phyloP scores from a whole-genome alignment of 2,329 filamentous ascomycete genomes.

The Fusarium austroafricanum region DNA sequence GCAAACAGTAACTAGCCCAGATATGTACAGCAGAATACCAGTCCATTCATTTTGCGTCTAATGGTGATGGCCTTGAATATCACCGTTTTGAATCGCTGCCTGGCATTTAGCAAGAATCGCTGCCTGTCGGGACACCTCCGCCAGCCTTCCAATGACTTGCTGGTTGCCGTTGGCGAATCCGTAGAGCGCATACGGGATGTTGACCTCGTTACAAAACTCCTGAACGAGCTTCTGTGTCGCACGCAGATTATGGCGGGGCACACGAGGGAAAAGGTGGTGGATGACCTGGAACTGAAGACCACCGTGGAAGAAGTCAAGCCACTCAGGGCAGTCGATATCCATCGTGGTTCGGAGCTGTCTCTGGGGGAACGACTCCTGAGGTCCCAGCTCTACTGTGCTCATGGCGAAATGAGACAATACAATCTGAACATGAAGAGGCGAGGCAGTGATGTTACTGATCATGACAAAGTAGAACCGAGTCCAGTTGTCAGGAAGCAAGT shows the following conservation, averaged over 20 bases:
- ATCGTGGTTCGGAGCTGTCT: conserved; percentile 93
- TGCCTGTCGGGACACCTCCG: conserved; percentile 83
- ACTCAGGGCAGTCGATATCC: conserved; percentile 88
- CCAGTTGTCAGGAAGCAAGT: conserved; percentile 74
- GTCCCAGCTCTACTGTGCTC: conserved; percentile 88
- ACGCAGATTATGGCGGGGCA: conserved; percentile 87
- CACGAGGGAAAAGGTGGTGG: conserved; percentile 85
- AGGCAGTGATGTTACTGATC: conserved; percentile 82
- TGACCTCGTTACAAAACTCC: conserved; percentile 84
- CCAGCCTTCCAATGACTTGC: conserved; percentile 79
- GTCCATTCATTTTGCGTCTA: not conserved
- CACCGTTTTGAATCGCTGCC: conserved; percentile 57
- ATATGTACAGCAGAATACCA: conserved; percentile 28
- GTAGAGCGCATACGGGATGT: conserved; percentile 86
- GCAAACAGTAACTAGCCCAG: not conserved
- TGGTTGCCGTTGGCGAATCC: conserved; percentile 87
- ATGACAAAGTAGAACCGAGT: conserved; percentile 80
- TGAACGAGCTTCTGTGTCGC: conserved; percentile 79
- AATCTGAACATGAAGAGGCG: conserved; percentile 88
- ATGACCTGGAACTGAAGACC: conserved; percentile 91
- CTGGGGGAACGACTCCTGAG: conserved; percentile 87
- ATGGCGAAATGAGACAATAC: conserved; percentile 93
- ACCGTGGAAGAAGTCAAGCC: conserved; percentile 91
- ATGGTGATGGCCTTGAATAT: conserved; percentile 40
- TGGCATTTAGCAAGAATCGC: conserved; percentile 82